These are phyloP conservation scores for Amauroascus niger DNA, from an alignment of 2,329 filamentous ascomycete genomes.

Conservation along the genomic window DNA sequence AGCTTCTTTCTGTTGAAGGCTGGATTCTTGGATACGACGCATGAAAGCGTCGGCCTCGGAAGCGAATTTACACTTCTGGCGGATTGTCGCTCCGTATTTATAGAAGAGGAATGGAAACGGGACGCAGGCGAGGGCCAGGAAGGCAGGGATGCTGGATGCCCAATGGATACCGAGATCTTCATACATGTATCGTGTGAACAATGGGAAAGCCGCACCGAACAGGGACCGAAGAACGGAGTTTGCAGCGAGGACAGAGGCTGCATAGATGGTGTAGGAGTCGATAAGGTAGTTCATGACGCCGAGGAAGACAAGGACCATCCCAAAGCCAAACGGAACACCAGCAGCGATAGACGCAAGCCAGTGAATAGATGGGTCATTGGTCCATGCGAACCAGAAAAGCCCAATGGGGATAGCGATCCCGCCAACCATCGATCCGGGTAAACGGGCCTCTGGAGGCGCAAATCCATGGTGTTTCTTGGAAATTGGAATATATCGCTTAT, in stretches of 20 bases:
- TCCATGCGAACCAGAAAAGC: slow-evolving; percentile 62
- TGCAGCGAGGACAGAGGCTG: slow-evolving; percentile 63
- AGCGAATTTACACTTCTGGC: slow-evolving; percentile 60
- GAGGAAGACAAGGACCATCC: slow-evolving; percentile 54
- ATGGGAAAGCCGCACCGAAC: slow-evolving; percentile 67
- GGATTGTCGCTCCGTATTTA: slow-evolving; percentile 56
- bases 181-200: slow-evolving; percentile 52
- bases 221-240: slow-evolving; percentile 72
- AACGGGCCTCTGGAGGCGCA: slow-evolving; percentile 56
- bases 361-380: slow-evolving; percentile 47
- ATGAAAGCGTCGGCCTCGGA: slow-evolving; percentile 56
- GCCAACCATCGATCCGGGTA: slow-evolving; percentile 54
- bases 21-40: slow-evolving; percentile 30
- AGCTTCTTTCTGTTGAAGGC: background rate
- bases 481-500: slow-evolving; percentile 45
- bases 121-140: slow-evolving; percentile 60
- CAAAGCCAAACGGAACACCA: slow-evolving; percentile 47
- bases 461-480: slow-evolving; percentile 42
- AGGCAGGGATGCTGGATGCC: slow-evolving; percentile 64
- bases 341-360: slow-evolving; percentile 46
- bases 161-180: slow-evolving; percentile 59
- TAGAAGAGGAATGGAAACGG: slow-evolving; percentile 70
- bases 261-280: slow-evolving; percentile 63
- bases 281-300: slow-evolving; percentile 57
- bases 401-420: slow-evolving; percentile 53